Percentiles rank a stretch among this genome's conserved stretches.
These are phyloP conservation scores for Fusarium temperatum DNA, from an alignment of 2,329 filamentous ascomycete genomes.

Conservation along the genomic window DNA sequence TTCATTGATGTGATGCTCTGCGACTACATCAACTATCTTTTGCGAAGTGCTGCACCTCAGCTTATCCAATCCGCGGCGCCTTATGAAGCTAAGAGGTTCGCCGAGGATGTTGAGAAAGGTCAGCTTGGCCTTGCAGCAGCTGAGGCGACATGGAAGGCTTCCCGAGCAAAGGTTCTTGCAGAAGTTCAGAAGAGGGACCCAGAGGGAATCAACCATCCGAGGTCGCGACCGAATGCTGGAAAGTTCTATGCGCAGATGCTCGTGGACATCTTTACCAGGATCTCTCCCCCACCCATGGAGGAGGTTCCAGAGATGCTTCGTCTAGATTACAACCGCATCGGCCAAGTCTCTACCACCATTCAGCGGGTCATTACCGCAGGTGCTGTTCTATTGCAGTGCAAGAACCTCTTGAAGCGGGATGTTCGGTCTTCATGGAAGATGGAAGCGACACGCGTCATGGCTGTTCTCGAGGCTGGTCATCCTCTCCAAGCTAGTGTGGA, in stretches of 20 bases:
- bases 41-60: constrained; percentile 75
- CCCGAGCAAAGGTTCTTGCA: constrained; percentile 69
- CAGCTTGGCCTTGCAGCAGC: constrained; percentile 66
- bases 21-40: constrained; percentile 84
- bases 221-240: constrained; percentile 70
- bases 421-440: constrained; percentile 80
- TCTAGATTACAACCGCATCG: constrained; percentile 73
- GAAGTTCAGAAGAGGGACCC: constrained; percentile 76
- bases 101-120: constrained; percentile 68
- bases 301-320: constrained; percentile 77
- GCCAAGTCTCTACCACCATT: constrained; percentile 49
- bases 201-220: constrained; percentile 69
- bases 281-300: constrained; percentile 61
- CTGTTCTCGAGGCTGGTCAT: constrained; percentile 68
- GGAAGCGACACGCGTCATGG: constrained; percentile 76
- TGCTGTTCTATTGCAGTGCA: constrained; percentile 80
- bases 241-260: constrained; percentile 81
- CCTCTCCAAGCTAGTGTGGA: constrained; percentile 64
- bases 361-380: constrained; percentile 75
- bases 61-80: constrained; percentile 75
- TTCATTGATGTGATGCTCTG: constrained; percentile 82
- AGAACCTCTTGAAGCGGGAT: constrained; percentile 84
- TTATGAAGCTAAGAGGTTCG: constrained; percentile 80
- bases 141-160: constrained; percentile 71
- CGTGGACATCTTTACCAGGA: constrained; percentile 77